Evolutionary conservation across 2,329 filamentous ascomycete genomes (phyloP).

Genomic region (Xylaria sp.): DNA sequence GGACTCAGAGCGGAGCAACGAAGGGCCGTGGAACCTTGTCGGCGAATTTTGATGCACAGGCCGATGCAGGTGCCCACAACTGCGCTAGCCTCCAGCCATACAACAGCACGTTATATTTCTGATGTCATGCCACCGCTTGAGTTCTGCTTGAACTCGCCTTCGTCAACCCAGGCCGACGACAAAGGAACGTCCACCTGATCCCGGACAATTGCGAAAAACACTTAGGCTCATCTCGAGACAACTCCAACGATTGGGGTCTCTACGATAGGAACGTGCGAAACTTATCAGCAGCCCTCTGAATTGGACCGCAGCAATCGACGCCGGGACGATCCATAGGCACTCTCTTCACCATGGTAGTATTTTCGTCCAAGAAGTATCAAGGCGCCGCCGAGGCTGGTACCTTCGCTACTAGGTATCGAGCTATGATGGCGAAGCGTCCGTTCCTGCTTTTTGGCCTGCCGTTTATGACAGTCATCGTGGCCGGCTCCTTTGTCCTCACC

Average conservation of each 20-base stretch:
- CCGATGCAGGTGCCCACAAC: too few relatives aligned
- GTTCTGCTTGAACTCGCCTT: neutral
- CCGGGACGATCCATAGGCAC: neutral
- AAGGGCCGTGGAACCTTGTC: neutral
- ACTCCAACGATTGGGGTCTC: neutral
- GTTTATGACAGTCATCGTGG: constrained; percentile 87
- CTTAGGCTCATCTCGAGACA: neutral
- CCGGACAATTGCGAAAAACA: neutral
- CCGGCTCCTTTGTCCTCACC: constrained; percentile 90
- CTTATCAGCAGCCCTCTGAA: neutral
- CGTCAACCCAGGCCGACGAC: neutral
- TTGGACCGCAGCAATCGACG: neutral
- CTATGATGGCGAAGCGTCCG: constrained; percentile 73
- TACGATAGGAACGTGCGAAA: neutral
- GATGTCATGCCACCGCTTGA: neutral
- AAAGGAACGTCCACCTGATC: neutral
- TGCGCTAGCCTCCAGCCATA: neutral
- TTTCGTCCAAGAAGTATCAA: constrained; percentile 73
- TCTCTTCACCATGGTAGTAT: constrained; percentile 60
- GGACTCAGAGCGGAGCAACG: too few relatives aligned
- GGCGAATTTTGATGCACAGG: neutral
- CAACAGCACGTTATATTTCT: neutral
- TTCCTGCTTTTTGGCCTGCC: constrained; percentile 94
- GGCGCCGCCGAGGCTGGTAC: constrained; percentile 66
- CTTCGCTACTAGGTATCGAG: constrained; percentile 77